Evolutionary conservation across 371 early-diverging fungal genomes (phyloP), one percentile per base, ranked within the genome.

Genomic region (Mucor lusitanicus): DNA sequence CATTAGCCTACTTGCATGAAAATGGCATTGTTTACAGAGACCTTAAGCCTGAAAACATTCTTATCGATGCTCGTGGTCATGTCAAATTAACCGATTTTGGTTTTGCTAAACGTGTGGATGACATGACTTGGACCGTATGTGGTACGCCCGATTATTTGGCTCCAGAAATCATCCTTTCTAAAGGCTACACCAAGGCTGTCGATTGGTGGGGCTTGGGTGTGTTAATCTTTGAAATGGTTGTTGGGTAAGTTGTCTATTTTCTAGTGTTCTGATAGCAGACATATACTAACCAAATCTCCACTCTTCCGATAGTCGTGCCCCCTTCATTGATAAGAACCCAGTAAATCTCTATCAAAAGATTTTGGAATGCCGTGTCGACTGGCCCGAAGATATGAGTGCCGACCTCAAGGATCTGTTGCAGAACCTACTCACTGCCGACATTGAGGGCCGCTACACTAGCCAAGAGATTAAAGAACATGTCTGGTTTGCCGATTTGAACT

Each of bases 191-290:
- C 30, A 92, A 93, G 74, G 93, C 97, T 4, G 99, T 97, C 6
- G 99, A 99, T 80, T 97, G 97, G 95, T 99, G 97, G 95, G 94
- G 98, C 6, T 82, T 99, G 25, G 99, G 99, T 17, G 90, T 99
- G 40, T 83, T 99, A 42, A 92, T 99, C 53, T 99, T 93, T 77
- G 99, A 99, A 81, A 94, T 96, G 90, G 76, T 93, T 44, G 90
- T 86, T 17, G 99, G 98, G 69, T 86, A 89, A 70, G 85, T 33
- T 56, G 7, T 53, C 25, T 3, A 0, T n/a, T 17, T 19, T 32
- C 17, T 32, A 6, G 6, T 50, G 50, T 13, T 6, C 0, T n/a
- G 17, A 59, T 32, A 39, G n/a, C 30, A 21, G 85, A 15, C 66
- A 74, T 81, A 21, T 53, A 74, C 77, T 39, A 82, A 93, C 62